Evolutionary conservation across 163 green algal genomes (phyloP), one percentile per base, ranked within the genome.

Genomic region (Trebouxiophyceae sp.): DNA sequence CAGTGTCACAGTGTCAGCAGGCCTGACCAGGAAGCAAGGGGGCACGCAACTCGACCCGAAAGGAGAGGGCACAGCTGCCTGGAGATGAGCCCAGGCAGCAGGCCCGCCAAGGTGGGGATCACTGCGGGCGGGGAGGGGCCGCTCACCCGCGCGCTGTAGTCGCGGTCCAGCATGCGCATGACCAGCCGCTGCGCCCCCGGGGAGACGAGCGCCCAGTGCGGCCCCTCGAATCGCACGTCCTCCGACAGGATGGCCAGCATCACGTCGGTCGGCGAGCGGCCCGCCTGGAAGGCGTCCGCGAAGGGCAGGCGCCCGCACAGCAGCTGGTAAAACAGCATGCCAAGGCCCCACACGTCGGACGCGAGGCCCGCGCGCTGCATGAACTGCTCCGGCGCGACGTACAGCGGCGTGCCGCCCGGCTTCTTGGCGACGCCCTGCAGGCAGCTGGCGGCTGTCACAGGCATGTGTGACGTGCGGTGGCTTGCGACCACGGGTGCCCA

Each of bases 291-390:
- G 39, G 12, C 19, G 39, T 58, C 46, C 66, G 62, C 71, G 33
- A 73, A 77, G 30, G 71, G 71, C 33, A 77, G 63, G 12, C 33
- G 45, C 3, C 71, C 66, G 29, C 57, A 50, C 69, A 91, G 71
- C 67, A 92, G 76, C 81, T 95, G 86, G 46, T 90, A 95, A 3
- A 84, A 76, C n/a, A 95, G 78, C 55, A 93, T 86, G 47, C 88
- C 88, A 28, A 92, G 74, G 0, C 84, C 79, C 88, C 88, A 95
- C 69, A 76, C 79, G 29, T 82, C 73, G 50, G 68, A 68, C 33
- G 72, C 65, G 7, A 69, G 30, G 28, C 71, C 71, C 31, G 45
- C 79, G 71, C 93, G 91, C 22, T 83, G 75, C 64, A 88, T 63
- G 54, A 82, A 71, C 28, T 70, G 61, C 23, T 70, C 58, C 3